phyloP scores from a whole-genome alignment of 1,284 basidiomycete genomes.

The Sanghuangporus baumii region DNA sequence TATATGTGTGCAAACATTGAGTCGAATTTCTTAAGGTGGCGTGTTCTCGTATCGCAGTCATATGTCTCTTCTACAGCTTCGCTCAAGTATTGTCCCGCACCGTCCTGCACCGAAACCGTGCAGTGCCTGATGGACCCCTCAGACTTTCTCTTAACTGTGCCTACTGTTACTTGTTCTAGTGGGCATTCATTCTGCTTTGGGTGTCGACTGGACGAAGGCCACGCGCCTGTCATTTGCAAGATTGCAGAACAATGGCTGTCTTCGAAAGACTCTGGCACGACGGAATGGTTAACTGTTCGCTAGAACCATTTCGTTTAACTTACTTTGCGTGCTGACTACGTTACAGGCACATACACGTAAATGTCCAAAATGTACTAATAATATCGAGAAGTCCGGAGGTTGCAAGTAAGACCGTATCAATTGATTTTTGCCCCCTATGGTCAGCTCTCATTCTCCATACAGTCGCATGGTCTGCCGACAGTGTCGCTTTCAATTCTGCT shows the following conservation, averaged over 20 bases:
- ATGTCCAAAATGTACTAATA: slow-evolving; percentile 59
- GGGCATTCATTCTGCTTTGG: slow-evolving; percentile 53
- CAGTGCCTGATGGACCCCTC: slow-evolving; percentile 31
- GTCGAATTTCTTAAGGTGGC: slow-evolving; percentile 35
- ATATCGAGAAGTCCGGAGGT: slow-evolving; percentile 70
- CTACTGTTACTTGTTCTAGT: slow-evolving; percentile 48
- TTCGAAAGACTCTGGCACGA: slow-evolving; percentile 61
- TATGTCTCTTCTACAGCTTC: slow-evolving; percentile 54
- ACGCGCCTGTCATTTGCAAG: slow-evolving; percentile 58
- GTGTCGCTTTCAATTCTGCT: slow-evolving; percentile 62
- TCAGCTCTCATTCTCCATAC: neutral
- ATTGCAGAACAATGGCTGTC: slow-evolving; percentile 57
- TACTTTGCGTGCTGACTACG: too few species aligned
- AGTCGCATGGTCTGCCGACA: slow-evolving; percentile 52
- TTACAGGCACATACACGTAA: slow-evolving; percentile 56
- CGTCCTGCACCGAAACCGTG: slow-evolving; percentile 30
- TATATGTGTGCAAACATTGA: neutral
- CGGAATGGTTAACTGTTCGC: slow-evolving; percentile 52
- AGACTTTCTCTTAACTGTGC: slow-evolving; percentile 46
- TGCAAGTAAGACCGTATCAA: slow-evolving; percentile 46
- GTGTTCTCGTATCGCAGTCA: slow-evolving; percentile 49
- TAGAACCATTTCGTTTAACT: too few species aligned
- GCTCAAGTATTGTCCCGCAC: slow-evolving; percentile 53
- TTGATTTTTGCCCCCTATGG: neutral
- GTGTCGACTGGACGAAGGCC: slow-evolving; percentile 45